A percentile compares a stretch with the other conserved stretches of the same genome.
These are phyloP conservation scores for Nyctanthes arbortristis DNA, from an alignment of 257 asterid genomes.

Conservation along the genomic window DNA sequence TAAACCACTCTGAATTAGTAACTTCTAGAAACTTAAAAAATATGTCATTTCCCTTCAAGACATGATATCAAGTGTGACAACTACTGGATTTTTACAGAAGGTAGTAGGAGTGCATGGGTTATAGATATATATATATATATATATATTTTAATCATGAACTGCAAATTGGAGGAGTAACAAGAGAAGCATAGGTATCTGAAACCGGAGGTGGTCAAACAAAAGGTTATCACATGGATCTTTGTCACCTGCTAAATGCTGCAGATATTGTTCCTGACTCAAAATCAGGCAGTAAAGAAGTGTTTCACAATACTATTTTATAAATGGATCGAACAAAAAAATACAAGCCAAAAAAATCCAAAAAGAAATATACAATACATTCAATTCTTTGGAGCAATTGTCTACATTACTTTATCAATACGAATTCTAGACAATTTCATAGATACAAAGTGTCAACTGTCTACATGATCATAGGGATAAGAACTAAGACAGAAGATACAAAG, in stretches of 20 bases:
- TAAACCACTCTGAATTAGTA: not conserved
- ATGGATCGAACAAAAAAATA: slow-evolving; percentile 22
- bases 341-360: slow-evolving; percentile 6
- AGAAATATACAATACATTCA: slow-evolving; percentile 18
- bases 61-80: slow-evolving; percentile 7
- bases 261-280: slow-evolving; percentile 14
- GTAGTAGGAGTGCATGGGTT: slow-evolving; percentile 3
- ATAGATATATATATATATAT: too few relatives aligned
- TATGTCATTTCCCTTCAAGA: slow-evolving; percentile 18
- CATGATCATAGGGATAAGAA: slow-evolving; percentile 25
- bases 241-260: slow-evolving; percentile 18
- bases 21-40: slow-evolving; percentile 11
- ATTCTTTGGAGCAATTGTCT: slow-evolving; percentile 31
- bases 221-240: slow-evolving; percentile 11
- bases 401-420: slow-evolving; percentile 27
- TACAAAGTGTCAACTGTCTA: slow-evolving; percentile 31
- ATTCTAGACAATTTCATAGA: slow-evolving; percentile 37
- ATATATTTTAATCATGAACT: slow-evolving; percentile 7
- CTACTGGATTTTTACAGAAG: slow-evolving; percentile 3
- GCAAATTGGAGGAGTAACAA: not conserved
- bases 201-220: not conserved
- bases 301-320: slow-evolving; percentile 11
- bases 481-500: slow-evolving; percentile 37
- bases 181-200: slow-evolving; percentile 11
- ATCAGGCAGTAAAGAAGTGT: slow-evolving; percentile 2